Conservation (phyloP, 352 stramenopile genomes). For the Globisporangium parvum region DNA sequence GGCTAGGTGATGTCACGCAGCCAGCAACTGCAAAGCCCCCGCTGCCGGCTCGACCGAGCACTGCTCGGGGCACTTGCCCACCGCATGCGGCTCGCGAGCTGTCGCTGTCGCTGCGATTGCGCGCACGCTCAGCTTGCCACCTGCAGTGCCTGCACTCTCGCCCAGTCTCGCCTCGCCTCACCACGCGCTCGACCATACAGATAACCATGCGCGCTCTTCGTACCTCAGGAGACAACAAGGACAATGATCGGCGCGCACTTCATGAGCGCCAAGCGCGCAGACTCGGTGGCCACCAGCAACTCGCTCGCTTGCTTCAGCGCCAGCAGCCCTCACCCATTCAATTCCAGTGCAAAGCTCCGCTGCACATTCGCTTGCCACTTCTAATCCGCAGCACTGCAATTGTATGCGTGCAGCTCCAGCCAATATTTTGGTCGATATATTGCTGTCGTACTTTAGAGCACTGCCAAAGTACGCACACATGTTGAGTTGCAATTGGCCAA, state of each 20-base stretch:
- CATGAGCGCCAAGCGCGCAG: neutral
- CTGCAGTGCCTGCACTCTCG: neutral
- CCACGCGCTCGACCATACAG: neutral
- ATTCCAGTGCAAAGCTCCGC: constrained; percentile 12
- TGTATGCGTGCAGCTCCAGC: constrained; percentile 3
- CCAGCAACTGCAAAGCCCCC: too few species aligned
- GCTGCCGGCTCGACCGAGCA: too few species aligned
- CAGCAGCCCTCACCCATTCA: constrained; percentile 20
- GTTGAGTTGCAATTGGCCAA: too few species aligned
- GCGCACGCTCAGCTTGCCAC: neutral
- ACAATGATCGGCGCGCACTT: constrained; percentile 32
- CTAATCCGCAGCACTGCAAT: constrained; percentile 7
- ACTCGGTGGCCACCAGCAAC: constrained; percentile 3
- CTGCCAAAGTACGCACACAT: neutral
- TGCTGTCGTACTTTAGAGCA: neutral
- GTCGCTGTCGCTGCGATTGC: neutral
- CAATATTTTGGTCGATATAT: neutral
- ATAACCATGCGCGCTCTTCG: constrained; percentile 12
- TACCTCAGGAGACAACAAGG: constrained; percentile 78
- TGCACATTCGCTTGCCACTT: neutral
- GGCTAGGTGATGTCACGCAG: too few species aligned
- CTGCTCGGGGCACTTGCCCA: too few species aligned
- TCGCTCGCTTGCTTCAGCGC: neutral
- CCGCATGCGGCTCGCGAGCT: too few species aligned
- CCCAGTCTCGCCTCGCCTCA: neutral